A percentile compares a stretch with the other conserved stretches of the same genome.
These are phyloP conservation scores for Coniophora puteana DNA, from an alignment of 1,284 basidiomycete species.

Conservation along the genomic window DNA sequence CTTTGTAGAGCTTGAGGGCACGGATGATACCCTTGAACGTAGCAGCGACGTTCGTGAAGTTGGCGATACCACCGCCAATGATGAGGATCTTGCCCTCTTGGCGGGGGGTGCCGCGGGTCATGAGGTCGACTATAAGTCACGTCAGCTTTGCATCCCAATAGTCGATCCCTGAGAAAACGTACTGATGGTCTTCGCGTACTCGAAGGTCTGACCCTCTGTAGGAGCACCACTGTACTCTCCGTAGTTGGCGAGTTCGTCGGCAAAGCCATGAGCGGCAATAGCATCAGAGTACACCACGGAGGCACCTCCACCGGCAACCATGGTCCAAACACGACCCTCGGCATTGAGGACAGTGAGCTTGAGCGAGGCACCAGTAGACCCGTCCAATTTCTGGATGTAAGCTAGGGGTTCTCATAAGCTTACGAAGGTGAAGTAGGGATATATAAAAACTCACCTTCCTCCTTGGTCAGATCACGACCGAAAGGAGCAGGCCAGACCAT, in stretches of 20 bases:
- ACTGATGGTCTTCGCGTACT: conserved; percentile 98
- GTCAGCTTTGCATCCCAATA: not conserved
- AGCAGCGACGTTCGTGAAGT: conserved; percentile 99
- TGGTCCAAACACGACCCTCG: conserved; percentile 97
- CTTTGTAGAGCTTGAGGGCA: conserved; percentile 93
- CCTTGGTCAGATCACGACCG: conserved; percentile 97
- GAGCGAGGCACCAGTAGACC: conserved; percentile 95
- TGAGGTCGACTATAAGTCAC: conserved; percentile 72
- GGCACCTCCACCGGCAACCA: conserved; percentile 93
- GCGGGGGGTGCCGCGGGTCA: conserved; percentile 85
- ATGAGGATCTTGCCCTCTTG: conserved; percentile 96
- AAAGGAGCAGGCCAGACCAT: conserved; percentile 99
- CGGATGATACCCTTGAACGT: conserved; percentile 99
- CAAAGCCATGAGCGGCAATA: conserved; percentile 95
- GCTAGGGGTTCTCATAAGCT: conserved; percentile 37
- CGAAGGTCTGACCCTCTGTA: conserved; percentile 97
- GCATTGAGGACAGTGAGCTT: conserved; percentile 97
- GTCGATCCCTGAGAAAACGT: conserved; percentile 28
- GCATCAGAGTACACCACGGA: conserved; percentile 92
- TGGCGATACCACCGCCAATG: conserved; percentile 99
- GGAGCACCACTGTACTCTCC: conserved; percentile 99
- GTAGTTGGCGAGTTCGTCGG: conserved; percentile 98
- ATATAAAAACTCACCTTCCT: conserved; percentile 50
- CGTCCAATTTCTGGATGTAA: conserved; percentile 98
- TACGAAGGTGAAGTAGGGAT: not conserved